Evolutionary conservation across 2,329 filamentous ascomycete species (phyloP).

Genomic region (Pseudocercospora eumusae): DNA sequence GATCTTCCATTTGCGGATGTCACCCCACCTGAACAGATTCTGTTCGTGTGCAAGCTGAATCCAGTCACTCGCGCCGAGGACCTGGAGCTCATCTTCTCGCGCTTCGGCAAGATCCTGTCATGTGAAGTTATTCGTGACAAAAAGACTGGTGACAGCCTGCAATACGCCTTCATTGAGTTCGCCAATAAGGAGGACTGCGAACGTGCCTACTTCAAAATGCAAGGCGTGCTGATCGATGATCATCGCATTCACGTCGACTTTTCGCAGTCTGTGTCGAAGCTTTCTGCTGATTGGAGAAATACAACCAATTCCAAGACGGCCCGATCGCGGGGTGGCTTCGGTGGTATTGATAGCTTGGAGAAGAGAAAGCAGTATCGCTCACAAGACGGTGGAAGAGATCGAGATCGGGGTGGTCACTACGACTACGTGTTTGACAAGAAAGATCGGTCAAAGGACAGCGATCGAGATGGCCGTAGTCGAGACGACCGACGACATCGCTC

Average conservation of each 20-base stretch:
- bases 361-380: conserved; percentile 86
- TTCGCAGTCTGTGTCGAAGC: conserved; percentile 84
- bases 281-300: conserved; percentile 86
- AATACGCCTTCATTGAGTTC: conserved; percentile 98
- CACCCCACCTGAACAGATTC: conserved; percentile 91
- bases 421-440: conserved; percentile 80
- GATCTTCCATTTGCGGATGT: conserved; percentile 97
- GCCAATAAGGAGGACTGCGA: conserved; percentile 91
- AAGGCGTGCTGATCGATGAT: conserved; percentile 93
- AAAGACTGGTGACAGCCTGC: conserved; percentile 89
- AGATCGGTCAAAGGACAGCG: conserved; percentile 25
- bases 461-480: conserved; percentile 19
- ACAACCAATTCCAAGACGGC: conserved; percentile 79
- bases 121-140: conserved; percentile 96
- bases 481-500: conserved; percentile 26
- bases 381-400: conserved; percentile 47
- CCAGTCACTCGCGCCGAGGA: conserved; percentile 95
- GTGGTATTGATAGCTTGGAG: conserved; percentile 83
- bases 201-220: conserved; percentile 98
- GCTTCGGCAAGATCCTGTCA: conserved; percentile 90
- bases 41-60: conserved; percentile 98
- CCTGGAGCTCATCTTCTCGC: conserved; percentile 91
- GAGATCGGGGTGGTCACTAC: conserved; percentile 57
- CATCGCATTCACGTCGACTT: conserved; percentile 98
- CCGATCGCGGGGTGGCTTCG: conserved; percentile 74